A percentile compares a stretch with the other conserved stretches of the same genome.
Evolutionary conservation across 2,329 filamentous ascomycete genomes (phyloP).

Genomic region (Colletotrichum lini): DNA sequence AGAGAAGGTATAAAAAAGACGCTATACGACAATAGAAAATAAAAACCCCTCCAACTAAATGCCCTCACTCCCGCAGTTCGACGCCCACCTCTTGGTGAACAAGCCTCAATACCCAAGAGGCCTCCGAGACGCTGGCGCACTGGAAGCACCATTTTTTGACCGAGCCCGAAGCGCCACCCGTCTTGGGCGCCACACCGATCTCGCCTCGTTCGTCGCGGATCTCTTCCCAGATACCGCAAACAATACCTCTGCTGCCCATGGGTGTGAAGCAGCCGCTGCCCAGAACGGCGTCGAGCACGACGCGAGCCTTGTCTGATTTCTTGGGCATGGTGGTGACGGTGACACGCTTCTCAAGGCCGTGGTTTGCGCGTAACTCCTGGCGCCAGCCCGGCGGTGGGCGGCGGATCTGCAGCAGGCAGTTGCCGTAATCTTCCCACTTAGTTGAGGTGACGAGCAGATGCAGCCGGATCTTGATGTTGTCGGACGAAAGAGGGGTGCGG

Average conservation of each 20-base stretch:
- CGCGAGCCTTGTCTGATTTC: slow-evolving; percentile 69
- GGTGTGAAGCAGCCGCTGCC: slow-evolving; percentile 88
- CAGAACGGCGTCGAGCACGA: slow-evolving; percentile 86
- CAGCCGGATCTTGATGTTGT: slow-evolving; percentile 87
- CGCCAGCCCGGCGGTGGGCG: slow-evolving; percentile 76
- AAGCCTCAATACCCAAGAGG: slow-evolving; percentile 69
- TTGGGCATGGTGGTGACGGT: slow-evolving; percentile 81
- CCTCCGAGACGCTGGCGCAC: slow-evolving; percentile 67
- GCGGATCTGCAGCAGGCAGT: slow-evolving; percentile 86
- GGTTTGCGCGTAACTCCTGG: slow-evolving; percentile 71
- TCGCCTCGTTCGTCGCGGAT: slow-evolving; percentile 74
- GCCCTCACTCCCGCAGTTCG: slow-evolving; percentile 52
- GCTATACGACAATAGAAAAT: neutral
- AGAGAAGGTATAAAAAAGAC: slow-evolving; percentile 5
- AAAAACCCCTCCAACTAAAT: neutral
- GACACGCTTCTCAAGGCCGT: slow-evolving; percentile 86
- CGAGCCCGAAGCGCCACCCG: slow-evolving; percentile 66
- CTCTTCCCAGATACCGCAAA: slow-evolving; percentile 90
- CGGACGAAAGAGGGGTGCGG: slow-evolving; percentile 74
- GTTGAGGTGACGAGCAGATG: slow-evolving; percentile 82
- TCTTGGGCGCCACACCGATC: slow-evolving; percentile 65
- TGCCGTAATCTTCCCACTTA: slow-evolving; percentile 94
- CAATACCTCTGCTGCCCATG: slow-evolving; percentile 87
- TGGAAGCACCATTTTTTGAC: slow-evolving; percentile 77
- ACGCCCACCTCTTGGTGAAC: slow-evolving; percentile 74